Evolutionary conservation across 164 flowering plant species (phyloP), one percentile per base, ranked within the genome.

Genomic region (Tetrastigma voinierianum): DNA sequence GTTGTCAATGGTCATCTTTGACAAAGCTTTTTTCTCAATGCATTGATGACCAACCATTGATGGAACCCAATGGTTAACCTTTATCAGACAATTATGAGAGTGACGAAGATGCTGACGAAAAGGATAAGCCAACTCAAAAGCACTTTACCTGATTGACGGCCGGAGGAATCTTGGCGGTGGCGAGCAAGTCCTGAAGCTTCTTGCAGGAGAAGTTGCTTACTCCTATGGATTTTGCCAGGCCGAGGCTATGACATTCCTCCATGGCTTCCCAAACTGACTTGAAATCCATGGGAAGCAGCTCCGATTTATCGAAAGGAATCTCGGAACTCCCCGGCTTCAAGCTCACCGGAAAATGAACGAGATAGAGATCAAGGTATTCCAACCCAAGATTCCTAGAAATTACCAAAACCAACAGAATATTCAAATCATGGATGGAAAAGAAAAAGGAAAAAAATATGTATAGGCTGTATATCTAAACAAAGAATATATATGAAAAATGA

Each of bases 351-450:
- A 15, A 52, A 52, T 52, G 55, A 16, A 52, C 18, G 6, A 52
- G 55, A 13, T 52, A 52, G 55, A 52, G 55, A 52, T 52, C 55
- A 52, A 52, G 55, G 19, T 52, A 52, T 19, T 52, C 55, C 55
- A 52, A 12, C 55, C 18, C 19, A 52, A 52, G 55, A 52, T 52
- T 52, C 55, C 55, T 52, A 52, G 19, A 52, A 32, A 7, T n/a
- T 32, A 32, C 3, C 0, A 32, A 4, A 32, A 32, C 40, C n/a
- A n/a, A n/a, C 40, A 32, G 40, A 32, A 32, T 3, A 32, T 7
- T 32, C 6, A 32, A 3, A 3, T 32, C 40, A 32, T 32, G 40
- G 6, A 32, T 32, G n/a, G n/a, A n/a, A n/a, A n/a, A n/a, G n/a
- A 32, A 32, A 32, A 32, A 2, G 40, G 40, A n/a, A 32, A 7